Conservation (phyloP, 768 basidiomycete species). For the Candolleomyces eurysporus region DNA sequence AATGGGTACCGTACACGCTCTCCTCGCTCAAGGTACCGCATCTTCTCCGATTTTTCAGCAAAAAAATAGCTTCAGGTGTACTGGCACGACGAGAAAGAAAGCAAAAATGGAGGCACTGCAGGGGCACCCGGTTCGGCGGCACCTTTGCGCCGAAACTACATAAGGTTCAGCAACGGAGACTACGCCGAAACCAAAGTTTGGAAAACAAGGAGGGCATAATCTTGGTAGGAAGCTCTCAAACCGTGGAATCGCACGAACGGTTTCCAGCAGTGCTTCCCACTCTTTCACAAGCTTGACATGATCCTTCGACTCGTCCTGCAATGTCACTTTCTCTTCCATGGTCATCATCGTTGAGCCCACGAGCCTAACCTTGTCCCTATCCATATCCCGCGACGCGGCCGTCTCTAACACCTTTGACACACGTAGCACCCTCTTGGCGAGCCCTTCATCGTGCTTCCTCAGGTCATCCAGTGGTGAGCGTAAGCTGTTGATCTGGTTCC, state of each 20-base stretch:
- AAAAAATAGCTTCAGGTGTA: too few species aligned
- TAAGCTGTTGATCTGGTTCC: constrained; percentile 18
- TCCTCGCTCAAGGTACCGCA: too few species aligned
- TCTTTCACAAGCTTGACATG: constrained; percentile 11
- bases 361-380: background rate
- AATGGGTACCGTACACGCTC: too few species aligned
- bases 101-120: too few species aligned
- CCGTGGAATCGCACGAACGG: constrained; percentile 10
- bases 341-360: background rate
- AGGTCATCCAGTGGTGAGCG: constrained; percentile 18
- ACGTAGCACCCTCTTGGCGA: constrained; percentile 4
- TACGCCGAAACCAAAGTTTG: too few species aligned
- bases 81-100: too few species aligned
- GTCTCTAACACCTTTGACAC: background rate
- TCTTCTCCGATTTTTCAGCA: too few species aligned
- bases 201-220: too few species aligned
- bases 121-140: too few species aligned
- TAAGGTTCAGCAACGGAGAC: too few species aligned
- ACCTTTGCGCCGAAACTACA: too few species aligned
- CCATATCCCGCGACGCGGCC: background rate
- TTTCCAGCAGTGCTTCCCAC: constrained; percentile 13
- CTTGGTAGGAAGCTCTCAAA: constrained; percentile 20
- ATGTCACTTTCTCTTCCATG: background rate
- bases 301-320: constrained; percentile 5
- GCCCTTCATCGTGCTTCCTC: constrained; percentile 10